Evolutionary conservation across 768 basidiomycete genomes (phyloP), one percentile per base, ranked within the genome.

Genomic region (Mycena kentingensis): DNA sequence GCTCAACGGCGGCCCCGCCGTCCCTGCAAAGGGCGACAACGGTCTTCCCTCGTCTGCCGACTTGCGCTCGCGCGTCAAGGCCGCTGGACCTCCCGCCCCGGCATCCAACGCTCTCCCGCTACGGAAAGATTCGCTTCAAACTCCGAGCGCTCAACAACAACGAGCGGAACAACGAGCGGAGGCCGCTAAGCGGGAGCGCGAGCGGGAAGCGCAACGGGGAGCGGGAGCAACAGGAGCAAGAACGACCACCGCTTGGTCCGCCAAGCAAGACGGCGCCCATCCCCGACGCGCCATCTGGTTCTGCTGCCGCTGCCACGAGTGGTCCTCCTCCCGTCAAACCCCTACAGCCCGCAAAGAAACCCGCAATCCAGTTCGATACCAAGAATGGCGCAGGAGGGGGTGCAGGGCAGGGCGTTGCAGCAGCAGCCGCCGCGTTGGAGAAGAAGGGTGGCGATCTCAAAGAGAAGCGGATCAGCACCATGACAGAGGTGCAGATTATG

Each of bases 401-500:
- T 74, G 38, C 46, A 52, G 46, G 56, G 47, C 52, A 52, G n/a
- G 58, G 73, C 15, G 75, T 78, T 8, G 77, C 77, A 1, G 83
- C 85, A 1, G 87, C 87, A 0, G 87, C 87, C 1, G 88, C 91
- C 13, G 86, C 87, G 29, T 75, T 88, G 55, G 80, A 88, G 66
- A 85, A 83, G 69, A 80, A 84, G 49, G 88, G 88, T 68, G 84
- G 90, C 4, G 49, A 43, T 27, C 49, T 51, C 65, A 87, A 90
- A 70, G 84, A 95, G 70, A 88, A 93, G 72, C 80, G 96, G 55
- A 96, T 98, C 62, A 94, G 91, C 58, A 90, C 93, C 32, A 92
- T 99, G 91, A 90, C 88, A 44, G 96, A 99, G 72, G 88, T 87
- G 43, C 96, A 99, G 75, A 95, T 98, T 62, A 97, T 98, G 95